phyloP scores from a whole-genome alignment of 306 rosid species.

The Spatholobus suberectus region DNA sequence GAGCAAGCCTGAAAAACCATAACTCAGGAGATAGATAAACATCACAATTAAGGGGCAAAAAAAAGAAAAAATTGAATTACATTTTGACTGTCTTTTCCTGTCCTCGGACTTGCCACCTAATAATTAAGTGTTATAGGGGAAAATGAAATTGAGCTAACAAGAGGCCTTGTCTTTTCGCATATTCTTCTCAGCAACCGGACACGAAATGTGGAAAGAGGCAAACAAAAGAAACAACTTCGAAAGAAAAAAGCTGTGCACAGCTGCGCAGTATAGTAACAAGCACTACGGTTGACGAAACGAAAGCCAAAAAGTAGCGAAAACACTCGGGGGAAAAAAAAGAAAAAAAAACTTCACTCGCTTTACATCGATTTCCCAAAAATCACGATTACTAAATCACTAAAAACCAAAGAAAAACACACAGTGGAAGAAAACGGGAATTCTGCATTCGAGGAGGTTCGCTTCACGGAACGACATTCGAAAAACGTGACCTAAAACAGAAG shows the following conservation, averaged over 20 bases:
- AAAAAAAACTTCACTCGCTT: neutral
- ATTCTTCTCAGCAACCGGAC: slow-evolving; percentile 37
- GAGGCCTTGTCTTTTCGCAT: slow-evolving; percentile 32
- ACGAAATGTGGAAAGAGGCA: slow-evolving; percentile 21
- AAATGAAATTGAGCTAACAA: slow-evolving; percentile 40
- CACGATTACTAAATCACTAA: too few species aligned
- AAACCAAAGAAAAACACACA: too few species aligned
- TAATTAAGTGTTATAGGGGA: slow-evolving; percentile 24
- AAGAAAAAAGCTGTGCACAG: slow-evolving; percentile 31
- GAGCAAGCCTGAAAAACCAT: too few species aligned
- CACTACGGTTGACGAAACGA: neutral
- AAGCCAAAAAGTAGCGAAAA: neutral
- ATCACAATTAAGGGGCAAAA: neutral
- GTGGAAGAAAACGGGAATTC: too few species aligned
- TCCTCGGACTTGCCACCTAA: slow-evolving; percentile 47
- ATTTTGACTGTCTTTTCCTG: slow-evolving; percentile 27
- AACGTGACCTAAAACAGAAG: too few species aligned
- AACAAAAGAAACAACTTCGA: slow-evolving; percentile 36
- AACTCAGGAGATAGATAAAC: slow-evolving; percentile 1
- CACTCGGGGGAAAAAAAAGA: neutral
- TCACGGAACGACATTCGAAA: too few species aligned
- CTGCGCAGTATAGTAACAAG: slow-evolving; percentile 30
- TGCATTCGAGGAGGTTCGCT: too few species aligned
- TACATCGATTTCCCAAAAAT: too few species aligned
- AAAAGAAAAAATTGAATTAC: neutral